Evolutionary conservation across 1,284 basidiomycete species (phyloP).

Genomic region (Ustilago trichophora): DNA sequence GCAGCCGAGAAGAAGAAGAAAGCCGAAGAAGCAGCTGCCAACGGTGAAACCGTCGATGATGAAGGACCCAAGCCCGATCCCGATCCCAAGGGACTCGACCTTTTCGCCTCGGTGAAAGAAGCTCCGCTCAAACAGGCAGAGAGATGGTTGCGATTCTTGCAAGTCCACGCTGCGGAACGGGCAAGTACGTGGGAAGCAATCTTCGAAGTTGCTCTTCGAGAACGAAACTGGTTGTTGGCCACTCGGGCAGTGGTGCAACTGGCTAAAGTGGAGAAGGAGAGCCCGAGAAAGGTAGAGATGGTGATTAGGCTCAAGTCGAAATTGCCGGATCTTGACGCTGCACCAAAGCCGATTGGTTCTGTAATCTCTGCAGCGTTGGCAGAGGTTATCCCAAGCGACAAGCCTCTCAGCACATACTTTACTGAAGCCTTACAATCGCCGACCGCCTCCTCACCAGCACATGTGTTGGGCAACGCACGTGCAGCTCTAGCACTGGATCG

Average conservation of each 20-base stretch:
- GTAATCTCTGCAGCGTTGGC: conserved; percentile 68
- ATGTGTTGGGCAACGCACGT: conserved; percentile 8
- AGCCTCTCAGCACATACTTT: conserved; percentile 75
- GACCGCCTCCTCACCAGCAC: background rate
- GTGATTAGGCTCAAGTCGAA: conserved; percentile 74
- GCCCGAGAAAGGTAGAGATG: conserved; percentile 78
- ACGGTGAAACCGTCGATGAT: conserved; percentile 74
- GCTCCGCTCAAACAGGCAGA: conserved; percentile 78
- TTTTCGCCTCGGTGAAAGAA: conserved; percentile 24
- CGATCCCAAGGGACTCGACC: conserved; percentile 56
- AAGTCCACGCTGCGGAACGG: conserved; percentile 68
- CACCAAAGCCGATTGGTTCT: conserved; percentile 57
- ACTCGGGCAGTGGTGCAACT: conserved; percentile 76
- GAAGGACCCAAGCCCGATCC: conserved; percentile 73
- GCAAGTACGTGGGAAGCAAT: conserved; percentile 78
- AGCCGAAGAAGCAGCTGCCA: conserved; percentile 34
- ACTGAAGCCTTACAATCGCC: conserved; percentile 66
- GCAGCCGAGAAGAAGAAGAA: conserved; percentile 31
- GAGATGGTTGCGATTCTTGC: conserved; percentile 78
- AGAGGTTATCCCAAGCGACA: conserved; percentile 23
- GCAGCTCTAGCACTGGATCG: conserved; percentile 14
- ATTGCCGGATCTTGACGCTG: conserved; percentile 27
- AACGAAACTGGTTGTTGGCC: conserved; percentile 82
- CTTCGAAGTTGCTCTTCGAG: conserved; percentile 83
- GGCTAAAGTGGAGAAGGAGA: conserved; percentile 71